Percentiles rank a stretch among this genome's conserved stretches.
phyloP scores from a whole-genome alignment of 2,329 filamentous ascomycete genomes.

The Didymella sp. region DNA sequence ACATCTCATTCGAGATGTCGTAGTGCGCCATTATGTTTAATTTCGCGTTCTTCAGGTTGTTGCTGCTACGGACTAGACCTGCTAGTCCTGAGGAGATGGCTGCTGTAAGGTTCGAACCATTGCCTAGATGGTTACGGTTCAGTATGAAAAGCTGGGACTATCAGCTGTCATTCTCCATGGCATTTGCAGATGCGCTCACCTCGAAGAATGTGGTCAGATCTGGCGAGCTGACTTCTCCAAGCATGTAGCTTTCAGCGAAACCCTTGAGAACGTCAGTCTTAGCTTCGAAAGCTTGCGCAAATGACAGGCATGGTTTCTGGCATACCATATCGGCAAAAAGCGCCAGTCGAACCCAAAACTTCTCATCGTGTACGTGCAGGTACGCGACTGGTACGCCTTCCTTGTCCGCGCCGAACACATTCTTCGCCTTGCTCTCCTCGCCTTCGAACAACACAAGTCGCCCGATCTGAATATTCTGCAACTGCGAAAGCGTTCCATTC shows the following conservation, averaged over 20 bases:
- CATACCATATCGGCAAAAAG: conserved; percentile 74
- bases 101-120: conserved; percentile 69
- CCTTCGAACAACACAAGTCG: conserved; percentile 55
- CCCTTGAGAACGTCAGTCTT: conserved; percentile 52
- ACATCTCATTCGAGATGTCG: conserved; percentile 79
- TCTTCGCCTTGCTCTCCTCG: conserved; percentile 51
- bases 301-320: not conserved
- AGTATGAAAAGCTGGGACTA: conserved; percentile 68
- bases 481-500: conserved; percentile 54
- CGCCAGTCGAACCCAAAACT: conserved; percentile 73
- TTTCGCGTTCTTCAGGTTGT: conserved; percentile 58
- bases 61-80: conserved; percentile 58
- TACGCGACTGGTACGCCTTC: conserved; percentile 58
- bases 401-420: conserved; percentile 52
- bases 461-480: conserved; percentile 56
- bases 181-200: conserved; percentile 45
- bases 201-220: conserved; percentile 74
- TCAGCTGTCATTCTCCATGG: conserved; percentile 24
- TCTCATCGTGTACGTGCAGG: conserved; percentile 67
- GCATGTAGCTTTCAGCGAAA: conserved; percentile 76
- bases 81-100: conserved; percentile 65
- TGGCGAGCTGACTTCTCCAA: conserved; percentile 71
- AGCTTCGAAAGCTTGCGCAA: not conserved
- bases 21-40: conserved; percentile 76
- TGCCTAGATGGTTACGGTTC: conserved; percentile 69